Evolutionary conservation across 331 rosid species (phyloP), one percentile per base, ranked within the genome.

Genomic region (Erythrophleum ivorense): DNA sequence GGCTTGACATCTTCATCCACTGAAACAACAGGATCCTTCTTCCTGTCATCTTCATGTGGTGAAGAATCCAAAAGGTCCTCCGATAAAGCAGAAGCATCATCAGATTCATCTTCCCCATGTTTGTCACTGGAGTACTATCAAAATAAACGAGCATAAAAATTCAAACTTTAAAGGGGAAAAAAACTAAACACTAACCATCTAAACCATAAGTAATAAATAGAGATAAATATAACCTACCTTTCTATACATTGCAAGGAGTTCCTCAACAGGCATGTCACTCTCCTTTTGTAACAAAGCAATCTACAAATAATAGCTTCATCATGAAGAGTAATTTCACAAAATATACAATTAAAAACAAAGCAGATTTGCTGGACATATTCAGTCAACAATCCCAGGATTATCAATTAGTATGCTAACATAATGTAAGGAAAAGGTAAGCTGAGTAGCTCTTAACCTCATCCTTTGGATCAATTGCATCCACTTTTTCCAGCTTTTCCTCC

Each of bases 241-340:
- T 85, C 85, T 94, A 88, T 92, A 95, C 94, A 94, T 93, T 84
- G 97, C 93, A 87, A 93, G 95, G 81, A 95, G 89, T 78, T 95
- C 97, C 91, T 93, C 97, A 72, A 95, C 84, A 36, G 98, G 91
- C 73, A 93, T 87, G 34, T 88, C 94, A 92, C 95, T 88, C 92
- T 95, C 99, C 89, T 87, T 88, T 84, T 92, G 98, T 79, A 95
- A 91, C 83, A 95, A 82, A 45, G 90, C 90, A 91, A 95, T 91
- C 99, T 95, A 84, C 87, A 86, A 69, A 41, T n/a, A 78, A 78
- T 31, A 63, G 83, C 65, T 21, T 81, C 73, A 75, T 43, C 81
- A 85, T 78, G 54, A 71, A 19, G 78, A 41, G 60, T 75, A 84
- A 49, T 53, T 62, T 46, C 46, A 40, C 18, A 75, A 21, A 18